Percentiles rank a stretch among this genome's conserved stretches.
Conservation (phyloP, 2,329 filamentous ascomycete species). For the Aspergillus glaucus region DNA sequence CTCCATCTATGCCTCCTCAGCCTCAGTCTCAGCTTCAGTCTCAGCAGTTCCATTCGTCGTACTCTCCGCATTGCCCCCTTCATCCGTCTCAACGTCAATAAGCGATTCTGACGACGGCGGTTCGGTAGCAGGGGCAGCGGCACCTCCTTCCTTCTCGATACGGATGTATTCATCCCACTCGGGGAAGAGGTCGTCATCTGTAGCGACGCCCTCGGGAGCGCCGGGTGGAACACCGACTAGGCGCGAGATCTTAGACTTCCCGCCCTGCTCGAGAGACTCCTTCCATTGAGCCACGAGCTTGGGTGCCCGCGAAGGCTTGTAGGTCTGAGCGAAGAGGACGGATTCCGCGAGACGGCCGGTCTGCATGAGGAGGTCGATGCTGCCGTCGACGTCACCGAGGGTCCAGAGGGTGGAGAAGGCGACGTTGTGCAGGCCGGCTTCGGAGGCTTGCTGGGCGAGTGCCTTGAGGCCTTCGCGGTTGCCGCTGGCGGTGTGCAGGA, state of each 20-base stretch:
- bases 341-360: constrained; percentile 80
- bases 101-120: constrained; percentile 33
- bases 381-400: constrained; percentile 72
- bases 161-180: constrained; percentile 90
- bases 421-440: constrained; percentile 78
- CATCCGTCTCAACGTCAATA: constrained; percentile 36
- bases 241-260: constrained; percentile 79
- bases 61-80: constrained; percentile 21
- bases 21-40: constrained; percentile 20
- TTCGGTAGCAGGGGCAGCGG: constrained; percentile 23
- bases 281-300: constrained; percentile 75
- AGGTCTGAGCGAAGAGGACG: constrained; percentile 88
- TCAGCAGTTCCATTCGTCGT: constrained; percentile 29
- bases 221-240: constrained; percentile 75
- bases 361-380: constrained; percentile 69
- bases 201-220: constrained; percentile 47
- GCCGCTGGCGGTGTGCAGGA: constrained; percentile 80
- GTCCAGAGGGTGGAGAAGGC: constrained; percentile 90
- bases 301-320: constrained; percentile 72
- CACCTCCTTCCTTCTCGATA: constrained; percentile 66
- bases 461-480: constrained; percentile 67
- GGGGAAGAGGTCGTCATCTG: constrained; percentile 77
- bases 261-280: constrained; percentile 69
- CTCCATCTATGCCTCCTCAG: neutral
- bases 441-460: constrained; percentile 68